A percentile compares a stretch with the other conserved stretches of the same genome.
Conservation (phyloP, 805 yeast genomes). For the Cyberlindnera mycetangii region DNA sequence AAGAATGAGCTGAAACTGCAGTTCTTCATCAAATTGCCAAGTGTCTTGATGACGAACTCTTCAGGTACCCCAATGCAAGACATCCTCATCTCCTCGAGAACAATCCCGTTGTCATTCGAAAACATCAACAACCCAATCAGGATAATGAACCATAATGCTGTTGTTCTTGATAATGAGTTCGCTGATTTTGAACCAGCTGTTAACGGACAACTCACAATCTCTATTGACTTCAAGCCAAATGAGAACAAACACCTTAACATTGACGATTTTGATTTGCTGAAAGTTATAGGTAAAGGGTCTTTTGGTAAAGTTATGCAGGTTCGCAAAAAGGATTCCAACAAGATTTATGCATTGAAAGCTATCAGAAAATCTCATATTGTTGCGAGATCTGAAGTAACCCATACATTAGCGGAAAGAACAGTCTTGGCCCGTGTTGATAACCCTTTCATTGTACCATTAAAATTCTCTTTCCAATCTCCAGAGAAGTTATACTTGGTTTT, state of each 20-base stretch:
- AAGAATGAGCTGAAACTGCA: constrained; percentile 66
- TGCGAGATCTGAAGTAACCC: constrained; percentile 90
- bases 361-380: constrained; percentile 93
- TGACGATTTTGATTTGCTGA: constrained; percentile 88
- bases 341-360: constrained; percentile 91
- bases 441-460: constrained; percentile 94
- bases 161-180: constrained; percentile 35
- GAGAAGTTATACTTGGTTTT: constrained; percentile 88
- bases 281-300: constrained; percentile 97
- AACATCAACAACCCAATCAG: constrained; percentile 49
- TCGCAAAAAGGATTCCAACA: constrained; percentile 89
- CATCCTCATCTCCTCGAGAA: constrained; percentile 70
- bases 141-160: constrained; percentile 64
- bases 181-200: constrained; percentile 5
- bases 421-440: constrained; percentile 90
- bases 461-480: constrained; percentile 96
- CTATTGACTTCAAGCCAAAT: constrained; percentile 68
- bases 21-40: constrained; percentile 76
- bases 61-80: constrained; percentile 41
- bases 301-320: constrained; percentile 99
- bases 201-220: constrained; percentile 54
- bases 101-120: constrained; percentile 55
- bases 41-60: constrained; percentile 44
- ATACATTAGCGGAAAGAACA: constrained; percentile 93
- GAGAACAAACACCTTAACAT: constrained; percentile 69